Conservation (phyloP, 129 eudicot species). For the Tagetes erecta region DNA sequence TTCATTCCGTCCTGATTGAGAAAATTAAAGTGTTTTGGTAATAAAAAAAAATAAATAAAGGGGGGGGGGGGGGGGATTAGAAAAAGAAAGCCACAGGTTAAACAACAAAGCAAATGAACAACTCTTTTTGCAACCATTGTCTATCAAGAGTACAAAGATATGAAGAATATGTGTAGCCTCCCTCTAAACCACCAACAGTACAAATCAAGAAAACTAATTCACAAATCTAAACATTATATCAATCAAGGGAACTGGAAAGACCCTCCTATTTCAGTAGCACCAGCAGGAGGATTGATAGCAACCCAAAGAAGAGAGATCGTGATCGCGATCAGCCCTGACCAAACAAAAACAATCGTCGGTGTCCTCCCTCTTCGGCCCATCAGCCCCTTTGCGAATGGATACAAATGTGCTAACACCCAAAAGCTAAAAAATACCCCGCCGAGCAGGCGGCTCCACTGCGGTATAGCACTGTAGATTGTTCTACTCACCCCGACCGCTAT, state of each 20-base stretch:
- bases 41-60: too few relatives aligned
- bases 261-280: constrained; percentile 48
- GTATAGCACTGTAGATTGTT: constrained; percentile 50
- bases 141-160: constrained; percentile 31
- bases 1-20: too few relatives aligned
- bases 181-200: not conserved
- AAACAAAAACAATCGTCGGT: constrained; percentile 65
- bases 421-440: constrained; percentile 73
- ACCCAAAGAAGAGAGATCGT: constrained; percentile 69
- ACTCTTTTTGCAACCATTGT: constrained; percentile 26
- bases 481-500: constrained; percentile 61
- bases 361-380: constrained; percentile 79
- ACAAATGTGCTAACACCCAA: constrained; percentile 70
- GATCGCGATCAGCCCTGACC: constrained; percentile 67
- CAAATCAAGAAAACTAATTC: constrained; percentile 29
- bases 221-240: constrained; percentile 28
- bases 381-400: constrained; percentile 64
- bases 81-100: not conserved
- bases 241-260: constrained; percentile 61
- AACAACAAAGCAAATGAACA: not conserved
- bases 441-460: constrained; percentile 63
- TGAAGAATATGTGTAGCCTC: constrained; percentile 29
- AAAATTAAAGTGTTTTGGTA: too few relatives aligned
- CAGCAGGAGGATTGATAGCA: constrained; percentile 57
- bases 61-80: not conserved